Conservation (phyloP, 306 rosid species). For the Crataegus laevigata region DNA sequence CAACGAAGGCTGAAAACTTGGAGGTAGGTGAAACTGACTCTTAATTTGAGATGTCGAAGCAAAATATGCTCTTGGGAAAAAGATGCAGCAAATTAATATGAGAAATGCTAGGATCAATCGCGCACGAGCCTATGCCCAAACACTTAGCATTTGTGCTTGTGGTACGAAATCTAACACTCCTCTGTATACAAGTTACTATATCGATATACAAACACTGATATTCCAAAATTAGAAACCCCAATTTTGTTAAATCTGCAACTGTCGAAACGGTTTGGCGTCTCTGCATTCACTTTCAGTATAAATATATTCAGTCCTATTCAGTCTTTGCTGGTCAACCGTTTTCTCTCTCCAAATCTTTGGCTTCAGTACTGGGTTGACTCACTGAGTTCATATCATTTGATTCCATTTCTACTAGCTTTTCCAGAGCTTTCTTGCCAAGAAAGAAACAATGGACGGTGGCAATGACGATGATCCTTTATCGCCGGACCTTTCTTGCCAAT, state of each 20-base stretch:
- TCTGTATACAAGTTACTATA: no score
- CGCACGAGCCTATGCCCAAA: no score
- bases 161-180: no score
- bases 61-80: no score
- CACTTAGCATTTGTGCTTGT: no score
- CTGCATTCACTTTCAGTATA: not conserved
- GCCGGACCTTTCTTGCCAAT: conserved; percentile 44
- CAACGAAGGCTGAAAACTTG: no score
- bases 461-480: not conserved
- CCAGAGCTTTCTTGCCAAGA: not conserved
- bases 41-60: no score
- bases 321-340: conserved; percentile 13
- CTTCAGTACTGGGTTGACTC: conserved; percentile 1
- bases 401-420: no score
- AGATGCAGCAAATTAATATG: no score
- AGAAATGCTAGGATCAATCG: no score
- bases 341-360: conserved; percentile 11
- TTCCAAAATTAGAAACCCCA: not conserved
- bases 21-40: no score
- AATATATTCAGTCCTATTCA: not conserved
- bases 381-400: not conserved
- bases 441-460: not conserved
- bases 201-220: no score
- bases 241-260: conserved; percentile 26
- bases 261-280: conserved; percentile 15